Conservation (phyloP, 768 basidiomycete genomes). For the Candolleomyces aberdarensis region DNA sequence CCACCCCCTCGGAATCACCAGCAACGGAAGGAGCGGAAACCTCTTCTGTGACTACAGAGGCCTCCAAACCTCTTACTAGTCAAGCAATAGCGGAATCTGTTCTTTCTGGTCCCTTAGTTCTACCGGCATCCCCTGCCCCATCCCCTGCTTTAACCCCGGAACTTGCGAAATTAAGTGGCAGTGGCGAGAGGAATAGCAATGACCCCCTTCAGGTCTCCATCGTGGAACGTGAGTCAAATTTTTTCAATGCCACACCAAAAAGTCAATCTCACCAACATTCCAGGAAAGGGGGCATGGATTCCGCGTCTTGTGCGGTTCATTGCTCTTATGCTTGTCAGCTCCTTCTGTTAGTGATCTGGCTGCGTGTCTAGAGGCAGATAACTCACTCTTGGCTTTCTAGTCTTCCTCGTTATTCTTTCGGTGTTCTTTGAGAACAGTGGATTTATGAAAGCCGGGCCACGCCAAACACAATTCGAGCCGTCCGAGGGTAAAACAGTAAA, state of each 20-base stretch:
- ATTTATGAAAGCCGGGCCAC: constrained; percentile 83
- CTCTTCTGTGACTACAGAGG: constrained; percentile 1
- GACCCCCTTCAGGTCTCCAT: constrained; percentile 81
- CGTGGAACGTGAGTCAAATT: constrained; percentile 63
- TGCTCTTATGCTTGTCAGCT: constrained; percentile 48
- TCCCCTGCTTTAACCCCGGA: constrained; percentile 25
- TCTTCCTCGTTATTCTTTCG: constrained; percentile 81
- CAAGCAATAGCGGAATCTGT: constrained; percentile 48
- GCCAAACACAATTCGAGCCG: constrained; percentile 81
- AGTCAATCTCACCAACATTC: constrained; percentile 7
- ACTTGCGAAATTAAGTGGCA: constrained; percentile 40
- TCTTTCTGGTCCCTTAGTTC: constrained; percentile 30
- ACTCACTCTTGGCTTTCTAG: constrained; percentile 28
- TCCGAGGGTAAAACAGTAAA: constrained; percentile 77
- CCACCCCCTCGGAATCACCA: not conserved
- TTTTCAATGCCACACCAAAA: not conserved
- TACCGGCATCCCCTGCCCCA: constrained; percentile 17
- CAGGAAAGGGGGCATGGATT: constrained; percentile 69
- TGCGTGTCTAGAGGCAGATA: not conserved
- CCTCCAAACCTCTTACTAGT: constrained; percentile 25
- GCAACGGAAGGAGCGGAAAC: constrained; percentile 5
- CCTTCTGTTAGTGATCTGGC: constrained; percentile 58
- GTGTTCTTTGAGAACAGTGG: constrained; percentile 93
- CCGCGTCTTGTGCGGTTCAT: constrained; percentile 63
- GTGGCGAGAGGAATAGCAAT: constrained; percentile 23